These are phyloP conservation scores for Ascoidea rubescens DNA, from an alignment of 805 yeast genomes.

Conservation along the genomic window DNA sequence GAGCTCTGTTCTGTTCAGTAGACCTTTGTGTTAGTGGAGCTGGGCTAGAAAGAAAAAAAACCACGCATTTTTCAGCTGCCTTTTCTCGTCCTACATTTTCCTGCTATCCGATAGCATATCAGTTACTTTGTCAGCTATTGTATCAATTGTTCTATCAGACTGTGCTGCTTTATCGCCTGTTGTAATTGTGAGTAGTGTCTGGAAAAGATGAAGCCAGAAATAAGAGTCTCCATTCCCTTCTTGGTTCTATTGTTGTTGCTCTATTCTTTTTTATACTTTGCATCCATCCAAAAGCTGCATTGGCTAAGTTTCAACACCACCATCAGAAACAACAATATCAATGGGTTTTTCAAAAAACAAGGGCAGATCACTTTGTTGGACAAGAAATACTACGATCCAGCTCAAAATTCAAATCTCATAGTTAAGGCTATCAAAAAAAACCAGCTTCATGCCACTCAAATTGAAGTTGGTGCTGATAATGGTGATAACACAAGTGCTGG, in stretches of 20 bases:
- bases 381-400: not conserved
- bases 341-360: not conserved
- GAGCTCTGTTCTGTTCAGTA: too few relatives aligned
- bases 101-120: too few relatives aligned
- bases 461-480: not conserved
- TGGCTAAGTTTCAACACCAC: not conserved
- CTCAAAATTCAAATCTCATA: not conserved
- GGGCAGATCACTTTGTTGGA: not conserved
- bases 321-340: not conserved
- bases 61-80: too few relatives aligned
- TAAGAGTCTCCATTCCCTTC: not conserved
- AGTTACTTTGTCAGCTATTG: too few relatives aligned
- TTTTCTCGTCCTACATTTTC: too few relatives aligned
- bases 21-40: too few relatives aligned
- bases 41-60: too few relatives aligned
- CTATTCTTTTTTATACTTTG: not conserved
- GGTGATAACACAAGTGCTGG: not conserved
- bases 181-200: too few relatives aligned
- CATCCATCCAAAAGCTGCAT: too few relatives aligned
- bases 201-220: not conserved
- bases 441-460: not conserved
- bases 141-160: too few relatives aligned
- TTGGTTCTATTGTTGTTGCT: not conserved
- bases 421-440: not conserved
- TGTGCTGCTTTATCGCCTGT: too few relatives aligned